Conservation (phyloP, 2,329 filamentous ascomycete species). For the Dryadomyces quercus-mongolicae region DNA sequence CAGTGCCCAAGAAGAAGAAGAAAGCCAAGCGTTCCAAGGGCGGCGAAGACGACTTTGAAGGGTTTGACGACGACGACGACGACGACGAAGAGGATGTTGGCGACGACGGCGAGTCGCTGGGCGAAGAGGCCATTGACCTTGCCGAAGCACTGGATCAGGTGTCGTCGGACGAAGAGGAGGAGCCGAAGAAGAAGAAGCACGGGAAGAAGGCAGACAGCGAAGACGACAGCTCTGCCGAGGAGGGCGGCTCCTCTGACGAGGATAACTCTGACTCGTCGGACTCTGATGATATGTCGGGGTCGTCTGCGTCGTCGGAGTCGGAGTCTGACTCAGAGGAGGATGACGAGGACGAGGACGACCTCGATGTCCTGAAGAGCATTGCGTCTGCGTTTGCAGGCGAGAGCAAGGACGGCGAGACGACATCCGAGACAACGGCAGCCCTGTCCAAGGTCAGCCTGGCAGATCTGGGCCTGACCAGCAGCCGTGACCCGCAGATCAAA, state of each 20-base stretch:
- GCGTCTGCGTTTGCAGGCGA: conserved; percentile 59
- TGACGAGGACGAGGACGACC: conserved; percentile 34
- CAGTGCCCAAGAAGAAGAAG: conserved; percentile 22
- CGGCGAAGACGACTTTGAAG: conserved; percentile 35
- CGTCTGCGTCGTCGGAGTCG: conserved; percentile 12
- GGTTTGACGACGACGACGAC: conserved; percentile 27
- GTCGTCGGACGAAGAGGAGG: conserved; percentile 37
- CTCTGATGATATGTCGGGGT: neutral
- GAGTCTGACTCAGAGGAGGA: conserved; percentile 1
- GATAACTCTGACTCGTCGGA: too few relatives aligned
- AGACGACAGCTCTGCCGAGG: too few relatives aligned
- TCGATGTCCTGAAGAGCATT: conserved; percentile 55
- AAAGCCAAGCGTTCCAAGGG: too few relatives aligned
- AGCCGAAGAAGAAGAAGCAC: conserved; percentile 32
- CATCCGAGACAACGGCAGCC: conserved; percentile 19
- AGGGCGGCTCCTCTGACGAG: too few relatives aligned
- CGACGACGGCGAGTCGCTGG: conserved; percentile 39
- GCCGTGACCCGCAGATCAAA: conserved; percentile 64
- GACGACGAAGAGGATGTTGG: conserved; percentile 48
- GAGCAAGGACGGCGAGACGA: conserved; percentile 28
- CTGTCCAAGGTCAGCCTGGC: conserved; percentile 61
- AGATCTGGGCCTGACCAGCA: conserved; percentile 58
- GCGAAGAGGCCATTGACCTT: conserved; percentile 47
- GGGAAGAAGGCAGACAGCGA: conserved; percentile 20
- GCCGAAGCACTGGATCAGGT: conserved; percentile 44